Percentiles rank a stretch among this genome's conserved stretches.
phyloP scores from a whole-genome alignment of 1,284 basidiomycete species.

The Rhodotorula sp. region DNA sequence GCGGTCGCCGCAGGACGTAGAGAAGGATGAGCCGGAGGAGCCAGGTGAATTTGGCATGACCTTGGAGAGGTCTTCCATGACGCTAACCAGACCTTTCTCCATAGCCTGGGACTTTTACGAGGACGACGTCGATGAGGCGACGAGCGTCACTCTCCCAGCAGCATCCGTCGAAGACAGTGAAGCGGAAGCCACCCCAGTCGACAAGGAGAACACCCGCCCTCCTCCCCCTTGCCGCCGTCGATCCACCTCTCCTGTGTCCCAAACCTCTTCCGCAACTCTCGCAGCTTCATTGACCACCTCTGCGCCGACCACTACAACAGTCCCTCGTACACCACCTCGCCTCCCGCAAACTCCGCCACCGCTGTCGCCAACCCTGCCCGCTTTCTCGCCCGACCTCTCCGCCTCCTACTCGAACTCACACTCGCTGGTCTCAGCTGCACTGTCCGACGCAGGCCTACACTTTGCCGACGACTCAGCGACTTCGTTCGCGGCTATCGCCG shows the following conservation, averaged over 20 bases:
- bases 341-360: background rate
- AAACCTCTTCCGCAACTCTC: background rate
- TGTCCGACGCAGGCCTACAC: no score
- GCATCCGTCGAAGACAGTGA: background rate
- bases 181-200: background rate
- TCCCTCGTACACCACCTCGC: background rate
- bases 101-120: constrained; percentile 25
- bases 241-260: constrained; percentile 6
- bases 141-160: background rate
- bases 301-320: background rate
- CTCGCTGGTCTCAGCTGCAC: no score
- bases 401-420: background rate
- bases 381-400: background rate
- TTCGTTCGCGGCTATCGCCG: no score
- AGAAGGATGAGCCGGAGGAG: background rate
- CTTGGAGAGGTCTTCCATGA: no score
- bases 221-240: background rate
- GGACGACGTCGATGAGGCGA: constrained; percentile 4
- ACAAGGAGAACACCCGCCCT: constrained; percentile 22
- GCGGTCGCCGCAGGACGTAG: no score
- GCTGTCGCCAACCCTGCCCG: background rate
- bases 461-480: no score
- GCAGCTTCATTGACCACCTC: background rate
- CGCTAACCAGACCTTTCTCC: no score
- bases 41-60: background rate